Evolutionary conservation across 768 basidiomycete genomes (phyloP), one percentile per base, ranked within the genome.

Genomic region (Porphyrellus cyaneotinctus): DNA sequence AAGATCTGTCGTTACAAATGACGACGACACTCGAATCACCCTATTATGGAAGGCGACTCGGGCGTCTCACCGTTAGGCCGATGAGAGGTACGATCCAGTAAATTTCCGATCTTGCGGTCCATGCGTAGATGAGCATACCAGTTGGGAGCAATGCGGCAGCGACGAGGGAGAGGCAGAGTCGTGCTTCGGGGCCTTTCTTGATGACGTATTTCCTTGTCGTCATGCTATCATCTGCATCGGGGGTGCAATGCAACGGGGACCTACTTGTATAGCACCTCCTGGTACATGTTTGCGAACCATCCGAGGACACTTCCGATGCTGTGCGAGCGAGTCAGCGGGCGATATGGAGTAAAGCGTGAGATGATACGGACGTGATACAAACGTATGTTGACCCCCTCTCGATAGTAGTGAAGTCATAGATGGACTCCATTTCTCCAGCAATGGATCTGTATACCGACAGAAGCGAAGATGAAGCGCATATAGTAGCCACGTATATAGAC

Each of bases 91-190:
- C 80, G 35, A 85, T 79, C 87, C 88, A 90, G 49, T 75, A 78
- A 3, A 88, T 72, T 14, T 57, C 59, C 0, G 75, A 51, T 54
- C 73, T 79, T 13, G 82, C 78, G 4, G 83, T 81, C 82, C 85
- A 88, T 0, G 83, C 86, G 58, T 83, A 91, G 26, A 88, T 80
- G 67, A 88, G 79, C 78, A 86, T 83, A n/a, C 78, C 79, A 0
- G 66, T 55, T 0, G 85, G 84, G 42, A 84, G 71, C 13, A 82
- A 59, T 37, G 85, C 38, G 0, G 75, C 78, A 0, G 81, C 82
- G 31, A 75, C 64, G 58, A 84, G 84, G 12, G 83, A 76, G 20
- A 72, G 66, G 53, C 78, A 84, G 22, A 88, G 69, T 13, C 86
- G 77, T 7, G 86, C 85, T 69, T 88, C 85, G 6, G 71, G 77